Conservation (phyloP, 2,329 filamentous ascomycete genomes). For the Colletotrichum liriopes region DNA sequence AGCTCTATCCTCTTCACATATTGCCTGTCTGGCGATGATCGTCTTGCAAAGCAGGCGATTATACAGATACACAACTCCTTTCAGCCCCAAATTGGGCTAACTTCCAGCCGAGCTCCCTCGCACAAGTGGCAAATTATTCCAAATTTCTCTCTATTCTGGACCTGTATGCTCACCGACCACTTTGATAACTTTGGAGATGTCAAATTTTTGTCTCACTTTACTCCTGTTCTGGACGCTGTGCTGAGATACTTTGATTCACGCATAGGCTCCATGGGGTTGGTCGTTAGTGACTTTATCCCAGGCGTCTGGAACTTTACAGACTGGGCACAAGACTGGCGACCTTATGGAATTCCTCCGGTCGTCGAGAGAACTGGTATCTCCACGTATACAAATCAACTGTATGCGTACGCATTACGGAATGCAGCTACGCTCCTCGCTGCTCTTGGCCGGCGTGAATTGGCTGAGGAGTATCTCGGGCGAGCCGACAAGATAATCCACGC, state of each 20-base stretch:
- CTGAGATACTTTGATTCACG: not conserved
- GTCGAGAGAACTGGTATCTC: too few relatives aligned
- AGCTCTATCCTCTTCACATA: conserved; percentile 51
- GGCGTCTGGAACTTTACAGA: conserved; percentile 56
- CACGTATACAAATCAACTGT: too few relatives aligned
- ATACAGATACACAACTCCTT: conserved; percentile 47
- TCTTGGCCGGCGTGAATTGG: too few relatives aligned
- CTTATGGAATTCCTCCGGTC: conserved; percentile 53
- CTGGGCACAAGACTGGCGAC: conserved; percentile 49
- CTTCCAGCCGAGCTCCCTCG: conserved; percentile 54
- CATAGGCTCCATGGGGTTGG: conserved; percentile 40
- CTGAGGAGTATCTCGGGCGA: too few relatives aligned
- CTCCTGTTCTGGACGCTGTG: too few relatives aligned
- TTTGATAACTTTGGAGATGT: too few relatives aligned
- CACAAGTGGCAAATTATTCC: conserved; percentile 42
- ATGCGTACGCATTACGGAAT: too few relatives aligned
- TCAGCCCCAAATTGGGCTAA: conserved; percentile 49
- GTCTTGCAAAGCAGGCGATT: conserved; percentile 47
- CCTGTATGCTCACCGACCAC: too few relatives aligned
- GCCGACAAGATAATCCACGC: too few relatives aligned
- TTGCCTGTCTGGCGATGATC: conserved; percentile 42
- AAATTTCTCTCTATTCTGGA: too few relatives aligned
- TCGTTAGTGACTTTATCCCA: conserved; percentile 44
- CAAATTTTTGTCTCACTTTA: too few relatives aligned
- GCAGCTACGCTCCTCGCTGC: too few relatives aligned